phyloP scores from a whole-genome alignment of 352 stramenopile species.

The Aphanomyces cochlioides region DNA sequence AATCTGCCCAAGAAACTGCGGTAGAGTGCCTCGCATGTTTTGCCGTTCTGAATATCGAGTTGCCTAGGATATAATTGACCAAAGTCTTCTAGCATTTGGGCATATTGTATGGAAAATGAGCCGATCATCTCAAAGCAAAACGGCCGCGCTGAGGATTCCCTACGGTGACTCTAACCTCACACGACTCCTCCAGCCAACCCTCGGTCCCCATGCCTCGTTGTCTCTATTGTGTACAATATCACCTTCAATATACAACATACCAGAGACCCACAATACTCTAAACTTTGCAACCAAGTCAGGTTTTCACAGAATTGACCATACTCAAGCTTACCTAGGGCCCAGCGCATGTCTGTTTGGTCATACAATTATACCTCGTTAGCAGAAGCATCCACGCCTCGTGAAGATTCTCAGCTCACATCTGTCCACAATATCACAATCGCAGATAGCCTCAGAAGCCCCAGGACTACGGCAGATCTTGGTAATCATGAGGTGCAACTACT shows the following conservation, averaged over 20 bases:
- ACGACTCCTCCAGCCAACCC: constrained; percentile 12
- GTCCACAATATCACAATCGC: no score
- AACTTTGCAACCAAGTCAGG: constrained; percentile 14
- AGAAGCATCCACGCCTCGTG: no score
- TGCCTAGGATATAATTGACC: neutral
- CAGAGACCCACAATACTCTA: constrained; percentile 23
- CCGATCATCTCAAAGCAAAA: neutral
- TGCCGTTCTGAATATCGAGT: no score
- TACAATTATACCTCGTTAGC: no score
- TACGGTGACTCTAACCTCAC: constrained; percentile 24
- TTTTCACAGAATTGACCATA: no score
- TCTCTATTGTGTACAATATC: constrained; percentile 9
- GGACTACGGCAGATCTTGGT: no score
- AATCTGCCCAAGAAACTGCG: no score
- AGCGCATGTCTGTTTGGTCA: no score
- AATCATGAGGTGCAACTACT: no score
- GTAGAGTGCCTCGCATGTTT: no score
- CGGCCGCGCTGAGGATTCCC: neutral
- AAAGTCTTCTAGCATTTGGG: constrained; percentile 26
- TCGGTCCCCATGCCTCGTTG: constrained; percentile 4
- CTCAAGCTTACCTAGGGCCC: neutral
- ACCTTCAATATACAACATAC: neutral
- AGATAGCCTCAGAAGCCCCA: no score
- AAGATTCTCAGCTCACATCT: no score
- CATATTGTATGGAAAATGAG: constrained; percentile 24